Percentiles rank a stretch among this genome's conserved stretches.
Evolutionary conservation across 495 filamentous ascomycete genomes (phyloP).

Genomic region (Aspergillus campestris): DNA sequence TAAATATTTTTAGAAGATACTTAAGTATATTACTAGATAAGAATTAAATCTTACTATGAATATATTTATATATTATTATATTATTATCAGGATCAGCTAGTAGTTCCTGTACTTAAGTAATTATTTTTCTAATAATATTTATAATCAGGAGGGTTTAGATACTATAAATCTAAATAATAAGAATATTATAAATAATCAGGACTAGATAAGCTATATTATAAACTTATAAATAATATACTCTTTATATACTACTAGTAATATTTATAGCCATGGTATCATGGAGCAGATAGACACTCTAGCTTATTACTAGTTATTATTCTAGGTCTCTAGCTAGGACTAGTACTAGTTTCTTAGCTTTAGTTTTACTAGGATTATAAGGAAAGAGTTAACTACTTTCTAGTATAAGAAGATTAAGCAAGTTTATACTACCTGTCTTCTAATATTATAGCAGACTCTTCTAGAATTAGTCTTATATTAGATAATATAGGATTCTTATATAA

Average conservation of each 20-base stretch:
- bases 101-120: neutral
- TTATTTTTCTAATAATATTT: neutral
- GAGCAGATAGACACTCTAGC: constrained; percentile 7
- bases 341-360: constrained; percentile 2
- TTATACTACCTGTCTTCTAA: too few species aligned
- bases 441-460: too few species aligned
- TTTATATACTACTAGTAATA: constrained; percentile 9
- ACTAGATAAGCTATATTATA: constrained; percentile 3
- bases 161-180: too few species aligned
- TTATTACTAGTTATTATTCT: constrained; percentile 4
- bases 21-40: neutral
- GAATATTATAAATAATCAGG: neutral
- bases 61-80: neutral
- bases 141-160: too few species aligned
- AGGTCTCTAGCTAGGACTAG: constrained; percentile 5
- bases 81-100: constrained; percentile 6
- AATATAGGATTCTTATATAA: too few species aligned
- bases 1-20: neutral
- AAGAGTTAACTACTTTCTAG: neutral
- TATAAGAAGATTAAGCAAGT: neutral
- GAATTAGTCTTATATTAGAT: too few species aligned
- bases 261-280: constrained; percentile 9
- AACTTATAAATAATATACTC: constrained; percentile 6
- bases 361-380: neutral
- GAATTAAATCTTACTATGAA: neutral